These are phyloP conservation scores for Oryza punctata DNA, from an alignment of 176 grass and related monocot genomes.

Conservation along the genomic window DNA sequence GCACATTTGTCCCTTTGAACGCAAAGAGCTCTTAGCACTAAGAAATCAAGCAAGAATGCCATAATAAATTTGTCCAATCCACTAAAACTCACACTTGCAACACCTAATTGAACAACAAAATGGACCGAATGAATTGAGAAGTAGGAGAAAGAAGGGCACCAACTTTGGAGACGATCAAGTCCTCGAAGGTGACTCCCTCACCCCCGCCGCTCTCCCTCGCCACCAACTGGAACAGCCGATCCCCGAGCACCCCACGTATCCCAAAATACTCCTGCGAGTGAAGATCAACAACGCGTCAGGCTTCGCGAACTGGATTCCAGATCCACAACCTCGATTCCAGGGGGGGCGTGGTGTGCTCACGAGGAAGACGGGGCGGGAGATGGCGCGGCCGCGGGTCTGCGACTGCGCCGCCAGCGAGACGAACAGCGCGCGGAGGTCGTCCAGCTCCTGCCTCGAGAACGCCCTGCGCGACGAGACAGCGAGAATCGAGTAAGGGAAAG, in stretches of 20 bases:
- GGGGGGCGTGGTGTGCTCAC: conserved; percentile 38
- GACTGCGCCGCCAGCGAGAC: conserved; percentile 67
- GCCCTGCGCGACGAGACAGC: conserved; percentile 40
- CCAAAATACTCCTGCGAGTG: conserved; percentile 68
- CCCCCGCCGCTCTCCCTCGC: conserved; percentile 53
- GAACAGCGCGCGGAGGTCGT: conserved; percentile 64
- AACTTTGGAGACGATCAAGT: conserved; percentile 79
- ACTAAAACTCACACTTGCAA: not conserved
- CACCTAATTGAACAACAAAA: not conserved
- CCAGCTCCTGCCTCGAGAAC: conserved; percentile 85
- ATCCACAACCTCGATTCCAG: conserved; percentile 11
- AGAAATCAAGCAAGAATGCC: not conserved
- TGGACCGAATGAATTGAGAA: not conserved
- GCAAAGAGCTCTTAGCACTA: not conserved
- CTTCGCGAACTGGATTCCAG: not conserved
- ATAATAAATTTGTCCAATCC: not conserved
- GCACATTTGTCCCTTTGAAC: not conserved
- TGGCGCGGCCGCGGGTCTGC: conserved; percentile 53
- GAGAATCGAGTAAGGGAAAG: too few species aligned
- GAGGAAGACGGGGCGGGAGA: conserved; percentile 73
- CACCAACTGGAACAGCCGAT: conserved; percentile 77
- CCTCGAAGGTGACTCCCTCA: conserved; percentile 67
- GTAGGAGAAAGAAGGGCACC: conserved; percentile 5
- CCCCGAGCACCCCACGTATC: conserved; percentile 52
- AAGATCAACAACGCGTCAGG: not conserved